A percentile compares a stretch with the other conserved stretches of the same genome.
Conservation (phyloP, 1,139 yeast species). For the Kodamaea sp. region DNA sequence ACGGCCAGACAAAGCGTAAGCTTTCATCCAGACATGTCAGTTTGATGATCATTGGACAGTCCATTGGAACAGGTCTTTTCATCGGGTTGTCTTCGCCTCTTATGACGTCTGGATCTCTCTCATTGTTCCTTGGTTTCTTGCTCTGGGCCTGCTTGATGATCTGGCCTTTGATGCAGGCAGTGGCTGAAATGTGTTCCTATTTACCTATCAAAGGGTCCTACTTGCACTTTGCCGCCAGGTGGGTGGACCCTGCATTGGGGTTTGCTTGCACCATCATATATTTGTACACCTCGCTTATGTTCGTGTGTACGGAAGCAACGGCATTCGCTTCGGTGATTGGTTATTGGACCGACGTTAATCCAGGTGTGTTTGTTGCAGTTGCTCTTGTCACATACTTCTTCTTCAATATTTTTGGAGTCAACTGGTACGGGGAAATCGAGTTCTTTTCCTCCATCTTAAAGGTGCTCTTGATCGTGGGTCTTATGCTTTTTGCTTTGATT, state of each 20-base stretch:
- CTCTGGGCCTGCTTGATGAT: constrained; percentile 36
- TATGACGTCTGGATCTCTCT: constrained; percentile 37
- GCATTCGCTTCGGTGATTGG: constrained; percentile 37
- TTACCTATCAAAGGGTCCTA: constrained; percentile 43
- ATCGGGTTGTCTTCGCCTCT: constrained; percentile 38
- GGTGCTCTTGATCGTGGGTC: constrained; percentile 39
- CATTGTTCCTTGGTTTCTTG: constrained; percentile 38
- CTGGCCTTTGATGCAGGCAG: constrained; percentile 44
- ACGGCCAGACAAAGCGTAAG: constrained; percentile 40
- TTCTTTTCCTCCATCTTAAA: constrained; percentile 39
- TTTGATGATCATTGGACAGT: constrained; percentile 53
- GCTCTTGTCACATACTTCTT: constrained; percentile 29
- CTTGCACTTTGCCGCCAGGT: constrained; percentile 38
- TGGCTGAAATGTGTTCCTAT: constrained; percentile 43
- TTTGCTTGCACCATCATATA: constrained; percentile 41
- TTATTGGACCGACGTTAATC: constrained; percentile 43
- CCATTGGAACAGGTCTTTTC: constrained; percentile 52
- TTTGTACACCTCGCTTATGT: constrained; percentile 39
- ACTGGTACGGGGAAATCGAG: constrained; percentile 44
- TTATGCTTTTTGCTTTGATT: constrained; percentile 40
- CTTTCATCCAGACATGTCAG: constrained; percentile 47
- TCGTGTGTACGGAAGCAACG: constrained; percentile 37
- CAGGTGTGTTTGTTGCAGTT: constrained; percentile 39
- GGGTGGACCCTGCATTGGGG: constrained; percentile 44
- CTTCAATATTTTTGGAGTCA: constrained; percentile 38